Percentiles rank a stretch among this genome's conserved stretches.
Evolutionary conservation across 306 rosid genomes (phyloP).

Genomic region (Vicia sativa): DNA sequence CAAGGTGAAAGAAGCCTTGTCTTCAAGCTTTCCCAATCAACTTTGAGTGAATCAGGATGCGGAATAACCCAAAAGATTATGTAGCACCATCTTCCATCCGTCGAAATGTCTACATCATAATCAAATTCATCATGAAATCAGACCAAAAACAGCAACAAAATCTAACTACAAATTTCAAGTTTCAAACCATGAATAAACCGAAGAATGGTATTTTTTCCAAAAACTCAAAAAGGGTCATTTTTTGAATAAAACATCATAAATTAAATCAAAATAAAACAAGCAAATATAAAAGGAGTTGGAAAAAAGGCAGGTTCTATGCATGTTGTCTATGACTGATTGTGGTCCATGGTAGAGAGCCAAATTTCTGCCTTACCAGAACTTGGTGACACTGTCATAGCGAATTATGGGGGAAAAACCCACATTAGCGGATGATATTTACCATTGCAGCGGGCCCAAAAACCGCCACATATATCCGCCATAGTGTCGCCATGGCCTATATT

Average conservation of each 20-base stretch:
- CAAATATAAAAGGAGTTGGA: not conserved
- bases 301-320: not conserved
- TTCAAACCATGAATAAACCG: not conserved
- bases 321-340: too few relatives aligned
- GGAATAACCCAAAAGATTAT: constrained; percentile 75
- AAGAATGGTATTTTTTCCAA: not conserved
- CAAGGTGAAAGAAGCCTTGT: constrained; percentile 59
- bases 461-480: too few relatives aligned
- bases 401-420: too few relatives aligned
- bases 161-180: not conserved
- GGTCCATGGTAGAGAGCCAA: too few relatives aligned
- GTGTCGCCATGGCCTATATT: too few relatives aligned
- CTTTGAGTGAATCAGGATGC: constrained; percentile 41
- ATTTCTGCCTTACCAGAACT: too few relatives aligned
- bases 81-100: constrained; percentile 92
- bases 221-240: not conserved
- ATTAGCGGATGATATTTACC: too few relatives aligned
- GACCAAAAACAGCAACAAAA: constrained; percentile 24
- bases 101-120: constrained; percentile 65
- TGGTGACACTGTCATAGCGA: too few relatives aligned
- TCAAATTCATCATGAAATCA: not conserved
- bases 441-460: too few relatives aligned
- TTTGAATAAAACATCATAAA: not conserved
- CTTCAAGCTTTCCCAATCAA: constrained; percentile 84
- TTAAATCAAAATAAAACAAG: not conserved